Base-by-base conservation (phyloP, 805 yeast genomes). In the Saccharomycopsis javanensis region DNA sequence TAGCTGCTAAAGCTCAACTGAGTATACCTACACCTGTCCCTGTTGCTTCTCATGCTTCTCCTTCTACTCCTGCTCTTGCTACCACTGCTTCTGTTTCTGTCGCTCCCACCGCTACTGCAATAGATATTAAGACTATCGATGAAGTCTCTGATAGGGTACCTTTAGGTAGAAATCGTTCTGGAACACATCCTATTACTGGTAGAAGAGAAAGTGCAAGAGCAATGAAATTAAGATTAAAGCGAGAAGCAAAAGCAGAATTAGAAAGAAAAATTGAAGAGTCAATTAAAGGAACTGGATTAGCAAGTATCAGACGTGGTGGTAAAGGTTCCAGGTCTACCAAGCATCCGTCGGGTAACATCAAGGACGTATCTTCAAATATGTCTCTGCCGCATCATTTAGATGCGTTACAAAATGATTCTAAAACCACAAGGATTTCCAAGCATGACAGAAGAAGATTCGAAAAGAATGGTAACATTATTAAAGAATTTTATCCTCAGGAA, bases 361-460 rank as follows among this genome's bases (percentile, higher is more conserved):
- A 28, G 15, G 54, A 37, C n/a, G 20, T 23, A 20, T 7, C 53
- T 4, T 23, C 48, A 20, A 50, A n/a, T 34, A 15, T 18, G n/a
- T 15, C 18, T 2, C 13, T 33, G 27, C 33, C 54, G 15, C 28
- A 37, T 16, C n/a, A 23, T 20, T 25, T 28, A 42, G 48, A 42
- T 8, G 3, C 48, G 23, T 20, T 28, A 20, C 48, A 42, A 28
- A 20, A 11, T 28, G 25, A n/a, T 11, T 42, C 25, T 20, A 48
- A 51, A 10, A 15, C 38, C 8, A 57, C 35, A 5, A 57, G 53
- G 27, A 11, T 58, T 3, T 34, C 61, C 7, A 51, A 34, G 25
- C 54, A 55, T 27, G 60, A 58, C 11, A 53, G 52, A 38, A 23
- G 50, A 23, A 55, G 46, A 37, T 15, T 55, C 8, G 59, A 58